Evolutionary conservation across 1,284 basidiomycete genomes (phyloP).

Genomic region (Cryptococcus sp.): DNA sequence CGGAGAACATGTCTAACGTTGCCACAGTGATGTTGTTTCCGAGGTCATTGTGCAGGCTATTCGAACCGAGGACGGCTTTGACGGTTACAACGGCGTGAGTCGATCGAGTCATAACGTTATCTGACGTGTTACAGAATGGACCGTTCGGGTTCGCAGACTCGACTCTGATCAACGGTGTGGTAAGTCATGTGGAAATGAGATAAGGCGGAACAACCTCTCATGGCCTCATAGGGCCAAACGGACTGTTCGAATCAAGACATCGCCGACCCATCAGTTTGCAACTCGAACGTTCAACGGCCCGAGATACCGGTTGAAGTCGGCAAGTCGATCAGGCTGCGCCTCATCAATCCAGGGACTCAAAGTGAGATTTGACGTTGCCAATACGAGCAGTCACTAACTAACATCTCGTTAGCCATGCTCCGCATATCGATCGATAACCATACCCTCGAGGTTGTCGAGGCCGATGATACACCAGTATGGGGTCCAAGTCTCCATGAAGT

Average conservation of each 20-base stretch:
- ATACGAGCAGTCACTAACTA: too few relatives aligned
- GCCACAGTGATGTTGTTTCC: conserved; percentile 29
- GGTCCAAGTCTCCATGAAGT: conserved; percentile 29
- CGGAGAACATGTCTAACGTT: not conserved
- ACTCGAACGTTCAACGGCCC: not conserved
- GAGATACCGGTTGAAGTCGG: conserved; percentile 20
- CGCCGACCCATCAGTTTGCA: not conserved
- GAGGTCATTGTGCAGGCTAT: conserved; percentile 26
- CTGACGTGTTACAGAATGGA: conserved; percentile 5
- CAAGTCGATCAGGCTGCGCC: conserved; percentile 23
- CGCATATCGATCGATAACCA: conserved; percentile 35
- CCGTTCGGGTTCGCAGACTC: conserved; percentile 25
- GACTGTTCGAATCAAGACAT: conserved; percentile 2
- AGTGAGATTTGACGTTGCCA: too few relatives aligned
- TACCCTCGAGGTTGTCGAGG: conserved; percentile 30
- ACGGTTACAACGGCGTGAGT: conserved; percentile 27
- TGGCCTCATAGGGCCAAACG: conserved; percentile 5
- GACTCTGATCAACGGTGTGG: conserved; percentile 36
- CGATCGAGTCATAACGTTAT: not conserved
- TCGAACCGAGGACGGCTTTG: not conserved
- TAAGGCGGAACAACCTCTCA: not conserved
- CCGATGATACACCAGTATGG: conserved; percentile 32
- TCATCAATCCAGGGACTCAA: conserved; percentile 32
- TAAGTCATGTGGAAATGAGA: conserved; percentile 2
- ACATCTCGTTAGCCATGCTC: conserved; percentile 3